These are phyloP conservation scores for Cenchrus purpureus DNA, from an alignment of 176 grass and related monocot genomes.

Conservation along the genomic window DNA sequence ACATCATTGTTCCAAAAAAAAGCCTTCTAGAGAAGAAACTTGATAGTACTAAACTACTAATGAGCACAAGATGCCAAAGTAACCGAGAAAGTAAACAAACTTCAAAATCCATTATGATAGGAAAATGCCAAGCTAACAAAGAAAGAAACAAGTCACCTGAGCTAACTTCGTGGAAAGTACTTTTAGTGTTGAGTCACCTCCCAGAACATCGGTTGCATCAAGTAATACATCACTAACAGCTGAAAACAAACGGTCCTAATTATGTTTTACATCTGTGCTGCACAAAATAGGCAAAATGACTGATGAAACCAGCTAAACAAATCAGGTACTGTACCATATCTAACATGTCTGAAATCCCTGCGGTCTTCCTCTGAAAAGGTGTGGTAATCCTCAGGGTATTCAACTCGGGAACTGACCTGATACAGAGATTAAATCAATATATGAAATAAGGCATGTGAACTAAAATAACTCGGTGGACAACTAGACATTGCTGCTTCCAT, in stretches of 20 bases:
- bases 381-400: conserved; percentile 82
- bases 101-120: conserved; percentile 13
- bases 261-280: conserved; percentile 6
- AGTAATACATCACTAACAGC: conserved; percentile 86
- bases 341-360: conserved; percentile 91
- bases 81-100: conserved; percentile 28
- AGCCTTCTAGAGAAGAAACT: conserved; percentile 1
- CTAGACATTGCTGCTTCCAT: not conserved
- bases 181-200: conserved; percentile 77
- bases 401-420: conserved; percentile 92
- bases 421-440: conserved; percentile 32
- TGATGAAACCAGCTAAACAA: conserved; percentile 40
- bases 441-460: conserved; percentile 33
- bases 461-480: not conserved
- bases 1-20: not conserved
- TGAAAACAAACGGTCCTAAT: conserved; percentile 50
- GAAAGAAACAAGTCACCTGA: conserved; percentile 58
- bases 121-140: conserved; percentile 18
- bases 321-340: conserved; percentile 65
- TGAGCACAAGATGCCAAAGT: conserved; percentile 31
- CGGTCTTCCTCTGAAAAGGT: conserved; percentile 87
- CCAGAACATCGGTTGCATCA: conserved; percentile 93
- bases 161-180: conserved; percentile 87
- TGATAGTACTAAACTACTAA: not conserved
- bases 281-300: conserved; percentile 35